Evolutionary conservation across 148 eudicot genomes (phyloP).

Genomic region (Amaranthus cruentus): DNA sequence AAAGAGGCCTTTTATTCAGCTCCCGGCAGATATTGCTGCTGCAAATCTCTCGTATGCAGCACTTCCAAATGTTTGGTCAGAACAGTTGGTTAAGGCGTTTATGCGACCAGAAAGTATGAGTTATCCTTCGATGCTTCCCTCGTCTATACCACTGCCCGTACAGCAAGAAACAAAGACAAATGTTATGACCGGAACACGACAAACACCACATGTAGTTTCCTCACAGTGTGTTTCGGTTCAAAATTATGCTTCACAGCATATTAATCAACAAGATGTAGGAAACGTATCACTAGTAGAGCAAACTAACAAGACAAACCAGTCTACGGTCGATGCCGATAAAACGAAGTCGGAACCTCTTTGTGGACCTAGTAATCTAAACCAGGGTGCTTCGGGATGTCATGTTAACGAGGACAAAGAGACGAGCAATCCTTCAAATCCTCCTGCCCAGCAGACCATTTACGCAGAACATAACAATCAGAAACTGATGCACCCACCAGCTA

Average conservation of each 20-base stretch:
- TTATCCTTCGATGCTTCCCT: slow-evolving; percentile 34
- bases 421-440: slow-evolving; percentile 15
- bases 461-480: slow-evolving; percentile 24
- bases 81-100: slow-evolving; percentile 68
- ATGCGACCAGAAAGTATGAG: slow-evolving; percentile 40
- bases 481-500: slow-evolving; percentile 34
- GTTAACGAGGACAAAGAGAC: slow-evolving; percentile 30
- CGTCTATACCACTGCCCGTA: slow-evolving; percentile 9
- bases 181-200: slow-evolving; percentile 27
- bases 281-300: slow-evolving; percentile 27
- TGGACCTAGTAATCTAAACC: slow-evolving; percentile 29
- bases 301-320: slow-evolving; percentile 26
- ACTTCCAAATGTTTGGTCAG: slow-evolving; percentile 61
- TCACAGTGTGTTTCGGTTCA: slow-evolving; percentile 18
- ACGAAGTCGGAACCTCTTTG: slow-evolving; percentile 26
- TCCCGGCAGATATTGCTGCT: slow-evolving; percentile 34
- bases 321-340: slow-evolving; percentile 18
- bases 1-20: slow-evolving; percentile 52
- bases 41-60: slow-evolving; percentile 44
- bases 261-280: slow-evolving; percentile 28
- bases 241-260: slow-evolving; percentile 24
- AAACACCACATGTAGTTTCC: slow-evolving; percentile 35
- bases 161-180: slow-evolving; percentile 26
- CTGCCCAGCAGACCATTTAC: slow-evolving; percentile 18
- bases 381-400: slow-evolving; percentile 30